Conservation (phyloP, 257 asterid species). For the Solanum chmielewskii region DNA sequence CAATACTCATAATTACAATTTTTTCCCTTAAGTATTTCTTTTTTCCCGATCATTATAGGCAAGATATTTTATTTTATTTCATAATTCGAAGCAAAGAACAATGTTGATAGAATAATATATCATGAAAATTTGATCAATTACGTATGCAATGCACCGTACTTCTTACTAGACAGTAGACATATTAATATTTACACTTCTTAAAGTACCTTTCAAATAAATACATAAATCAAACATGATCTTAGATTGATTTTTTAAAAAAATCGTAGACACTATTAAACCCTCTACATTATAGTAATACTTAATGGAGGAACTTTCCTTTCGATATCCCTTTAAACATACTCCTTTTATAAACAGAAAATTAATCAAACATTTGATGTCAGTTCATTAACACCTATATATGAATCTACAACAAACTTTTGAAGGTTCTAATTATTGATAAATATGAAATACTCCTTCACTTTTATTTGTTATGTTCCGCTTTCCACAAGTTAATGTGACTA, state of each 20-base stretch:
- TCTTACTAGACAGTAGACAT: neutral
- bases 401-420: slow-evolving; percentile 1
- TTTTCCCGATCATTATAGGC: neutral
- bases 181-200: neutral
- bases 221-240: neutral
- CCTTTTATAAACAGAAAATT: neutral
- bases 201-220: neutral
- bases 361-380: neutral
- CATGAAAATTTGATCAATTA: neutral
- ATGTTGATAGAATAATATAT: neutral
- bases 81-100: neutral
- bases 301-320: neutral
- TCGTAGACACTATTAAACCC: neutral
- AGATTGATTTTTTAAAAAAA: neutral
- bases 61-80: neutral
- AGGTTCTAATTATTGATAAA: slow-evolving; percentile 26
- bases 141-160: neutral
- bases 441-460: slow-evolving; percentile 8
- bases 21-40: neutral
- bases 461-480: neutral
- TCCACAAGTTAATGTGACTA: neutral
- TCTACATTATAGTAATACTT: neutral
- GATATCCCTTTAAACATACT: neutral
- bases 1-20: no score
- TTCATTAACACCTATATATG: neutral